A percentile compares a stretch with the other conserved stretches of the same genome.
phyloP scores from a whole-genome alignment of 768 basidiomycete species.

The Pulveroboletus sp. region DNA sequence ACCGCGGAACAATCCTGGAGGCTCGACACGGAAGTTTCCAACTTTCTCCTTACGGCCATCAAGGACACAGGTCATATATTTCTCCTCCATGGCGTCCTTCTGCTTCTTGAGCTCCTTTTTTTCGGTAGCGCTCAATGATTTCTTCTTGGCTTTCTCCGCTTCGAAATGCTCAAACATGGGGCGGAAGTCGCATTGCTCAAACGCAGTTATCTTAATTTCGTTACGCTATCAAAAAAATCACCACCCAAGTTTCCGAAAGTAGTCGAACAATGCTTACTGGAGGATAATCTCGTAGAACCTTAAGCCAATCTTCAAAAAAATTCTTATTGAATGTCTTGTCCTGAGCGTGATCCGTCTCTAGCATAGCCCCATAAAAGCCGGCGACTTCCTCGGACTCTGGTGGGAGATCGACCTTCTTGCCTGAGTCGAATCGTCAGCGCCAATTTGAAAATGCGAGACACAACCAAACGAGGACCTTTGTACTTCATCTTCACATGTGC shows the following conservation, averaged over 20 bases:
- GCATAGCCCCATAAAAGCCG: slow-evolving; percentile 88
- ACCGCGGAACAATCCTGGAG: slow-evolving; percentile 96
- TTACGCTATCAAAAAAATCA: slow-evolving; percentile 45
- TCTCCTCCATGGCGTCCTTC: slow-evolving; percentile 79
- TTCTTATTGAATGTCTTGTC: slow-evolving; percentile 89
- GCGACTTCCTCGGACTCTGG: slow-evolving; percentile 93
- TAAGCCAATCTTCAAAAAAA: slow-evolving; percentile 90
- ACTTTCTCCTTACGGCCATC: slow-evolving; percentile 98
- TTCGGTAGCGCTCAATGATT: slow-evolving; percentile 74
- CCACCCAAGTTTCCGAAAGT: slow-evolving; percentile 2
- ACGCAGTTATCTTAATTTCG: slow-evolving; percentile 66
- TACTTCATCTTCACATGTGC: slow-evolving; percentile 89
- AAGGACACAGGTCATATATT: slow-evolving; percentile 80
- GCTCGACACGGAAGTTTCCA: slow-evolving; percentile 97
- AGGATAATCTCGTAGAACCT: slow-evolving; percentile 71
- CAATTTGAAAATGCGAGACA: slow-evolving; percentile 6
- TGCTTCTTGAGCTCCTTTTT: slow-evolving; percentile 89
- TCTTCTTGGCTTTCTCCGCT: slow-evolving; percentile 89
- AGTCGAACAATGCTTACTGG: slow-evolving; percentile 53
- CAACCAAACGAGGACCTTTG: slow-evolving; percentile 55
- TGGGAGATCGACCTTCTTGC: slow-evolving; percentile 72
- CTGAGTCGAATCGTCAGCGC: slow-evolving; percentile 39
- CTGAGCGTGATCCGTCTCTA: slow-evolving; percentile 89
- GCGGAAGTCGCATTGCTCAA: slow-evolving; percentile 86
- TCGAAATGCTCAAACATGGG: slow-evolving; percentile 95